Evolutionary conservation across 2,329 filamentous ascomycete species (phyloP).

Genomic region (Fusarium mangiferae): DNA sequence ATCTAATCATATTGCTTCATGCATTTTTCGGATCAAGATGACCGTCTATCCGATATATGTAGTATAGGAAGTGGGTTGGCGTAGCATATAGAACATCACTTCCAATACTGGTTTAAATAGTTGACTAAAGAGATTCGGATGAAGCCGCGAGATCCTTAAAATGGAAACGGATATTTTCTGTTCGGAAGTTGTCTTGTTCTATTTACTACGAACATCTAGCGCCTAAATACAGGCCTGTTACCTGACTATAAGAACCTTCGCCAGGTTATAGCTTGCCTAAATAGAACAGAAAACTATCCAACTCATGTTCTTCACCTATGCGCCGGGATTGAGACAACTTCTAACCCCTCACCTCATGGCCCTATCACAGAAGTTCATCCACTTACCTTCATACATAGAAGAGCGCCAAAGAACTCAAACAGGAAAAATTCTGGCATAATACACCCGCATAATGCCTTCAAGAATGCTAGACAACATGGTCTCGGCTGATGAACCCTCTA

Average conservation of each 20-base stretch:
- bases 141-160: neutral
- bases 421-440: fast-evolving
- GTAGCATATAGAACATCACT: neutral
- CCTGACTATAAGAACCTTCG: fast-evolving
- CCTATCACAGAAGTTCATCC: fast-evolving
- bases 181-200: neutral
- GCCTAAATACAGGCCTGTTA: neutral
- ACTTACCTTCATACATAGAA: no score
- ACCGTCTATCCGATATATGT: neutral
- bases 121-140: neutral
- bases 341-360: fast-evolving
- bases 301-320: fast-evolving
- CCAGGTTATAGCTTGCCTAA: neutral
- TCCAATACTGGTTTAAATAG: fast-evolving
- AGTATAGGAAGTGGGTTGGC: neutral
- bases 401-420: neutral
- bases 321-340: fast-evolving
- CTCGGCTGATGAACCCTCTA: fast-evolving
- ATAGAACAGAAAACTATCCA: no score
- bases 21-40: neutral
- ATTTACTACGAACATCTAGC: fast-evolving
- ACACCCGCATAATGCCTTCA: fast-evolving
- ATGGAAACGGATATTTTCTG: neutral
- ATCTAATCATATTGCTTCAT: neutral
- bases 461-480: no score